phyloP scores from a whole-genome alignment of 768 basidiomycete genomes.

The Clathrus columnatus region DNA sequence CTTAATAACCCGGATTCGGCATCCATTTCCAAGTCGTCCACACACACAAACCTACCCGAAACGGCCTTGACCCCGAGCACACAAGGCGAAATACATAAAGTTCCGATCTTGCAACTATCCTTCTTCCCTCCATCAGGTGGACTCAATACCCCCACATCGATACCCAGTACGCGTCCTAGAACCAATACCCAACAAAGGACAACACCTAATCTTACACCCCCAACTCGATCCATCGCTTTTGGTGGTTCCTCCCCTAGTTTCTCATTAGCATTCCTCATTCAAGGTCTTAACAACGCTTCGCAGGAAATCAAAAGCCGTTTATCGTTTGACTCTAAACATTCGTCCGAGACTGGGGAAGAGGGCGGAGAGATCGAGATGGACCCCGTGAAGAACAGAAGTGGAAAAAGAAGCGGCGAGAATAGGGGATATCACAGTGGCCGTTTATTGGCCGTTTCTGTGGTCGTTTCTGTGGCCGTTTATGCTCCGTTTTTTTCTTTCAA shows the following conservation, averaged over 20 bases:
- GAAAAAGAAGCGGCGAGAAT: not conserved
- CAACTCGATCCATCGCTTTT: conserved; percentile 26
- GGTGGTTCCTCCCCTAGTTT: conserved; percentile 29
- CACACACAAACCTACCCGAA: conserved; percentile 11
- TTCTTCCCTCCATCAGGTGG: conserved; percentile 44
- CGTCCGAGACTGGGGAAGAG: conserved; percentile 6
- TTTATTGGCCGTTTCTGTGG: not conserved
- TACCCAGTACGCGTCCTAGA: conserved; percentile 9
- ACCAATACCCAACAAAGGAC: conserved; percentile 13
- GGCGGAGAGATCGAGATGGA: not conserved
- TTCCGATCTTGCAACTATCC: conserved; percentile 43
- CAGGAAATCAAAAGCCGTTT: conserved; percentile 47
- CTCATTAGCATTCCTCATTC: not conserved
- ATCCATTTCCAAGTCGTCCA: conserved; percentile 10
- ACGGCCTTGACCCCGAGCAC: conserved; percentile 12
- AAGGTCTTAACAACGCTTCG: conserved; percentile 39
- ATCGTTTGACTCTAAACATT: conserved; percentile 34
- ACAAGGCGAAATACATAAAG: conserved; percentile 27
- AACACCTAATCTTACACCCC: conserved; percentile 15
- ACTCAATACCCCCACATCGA: conserved; percentile 8
- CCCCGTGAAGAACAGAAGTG: not conserved
- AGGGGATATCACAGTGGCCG: not conserved
- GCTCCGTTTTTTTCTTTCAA: no score
- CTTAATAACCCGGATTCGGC: not conserved
- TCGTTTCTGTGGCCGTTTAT: not conserved